A percentile compares a stretch with the other conserved stretches of the same genome.
phyloP scores from a whole-genome alignment of 352 stramenopile genomes.

The Phytophthora idaei region DNA sequence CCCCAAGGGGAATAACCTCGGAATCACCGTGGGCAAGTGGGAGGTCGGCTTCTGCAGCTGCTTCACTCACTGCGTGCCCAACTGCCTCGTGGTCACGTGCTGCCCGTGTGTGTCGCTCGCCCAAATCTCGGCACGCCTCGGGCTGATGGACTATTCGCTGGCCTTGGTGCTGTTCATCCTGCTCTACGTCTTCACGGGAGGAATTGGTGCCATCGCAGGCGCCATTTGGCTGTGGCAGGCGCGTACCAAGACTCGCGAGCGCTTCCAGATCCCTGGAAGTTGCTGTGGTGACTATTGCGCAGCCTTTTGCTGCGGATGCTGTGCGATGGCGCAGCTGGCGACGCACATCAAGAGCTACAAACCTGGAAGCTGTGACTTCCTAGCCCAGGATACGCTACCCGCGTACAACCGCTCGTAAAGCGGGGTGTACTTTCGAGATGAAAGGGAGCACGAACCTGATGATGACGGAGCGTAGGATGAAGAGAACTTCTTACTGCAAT shows the following conservation, averaged over 20 bases:
- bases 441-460: neutral
- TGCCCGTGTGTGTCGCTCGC: slow-evolving; percentile 60
- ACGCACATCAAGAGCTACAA: slow-evolving; percentile 67
- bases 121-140: slow-evolving; percentile 49
- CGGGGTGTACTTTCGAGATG: neutral
- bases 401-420: slow-evolving; percentile 31
- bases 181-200: slow-evolving; percentile 1
- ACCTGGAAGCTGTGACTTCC: slow-evolving; percentile 46
- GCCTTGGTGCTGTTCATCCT: slow-evolving; percentile 1
- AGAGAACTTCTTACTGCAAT: neutral
- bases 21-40: slow-evolving; percentile 26
- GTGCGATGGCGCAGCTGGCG: slow-evolving; percentile 54
- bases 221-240: slow-evolving; percentile 1
- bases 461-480: neutral
- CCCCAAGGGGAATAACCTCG: slow-evolving; percentile 21
- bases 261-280: slow-evolving; percentile 49
- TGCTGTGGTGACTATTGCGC: slow-evolving; percentile 36
- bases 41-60: slow-evolving; percentile 45
- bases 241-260: slow-evolving; percentile 33
- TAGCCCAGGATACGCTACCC: slow-evolving; percentile 35
- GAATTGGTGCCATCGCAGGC: neutral
- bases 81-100: slow-evolving; percentile 56
- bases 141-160: slow-evolving; percentile 23
- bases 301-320: slow-evolving; percentile 49
- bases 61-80: slow-evolving; percentile 48